These are phyloP conservation scores for Schwanniomyces yamadae DNA, from an alignment of 805 yeast species.

Conservation along the genomic window DNA sequence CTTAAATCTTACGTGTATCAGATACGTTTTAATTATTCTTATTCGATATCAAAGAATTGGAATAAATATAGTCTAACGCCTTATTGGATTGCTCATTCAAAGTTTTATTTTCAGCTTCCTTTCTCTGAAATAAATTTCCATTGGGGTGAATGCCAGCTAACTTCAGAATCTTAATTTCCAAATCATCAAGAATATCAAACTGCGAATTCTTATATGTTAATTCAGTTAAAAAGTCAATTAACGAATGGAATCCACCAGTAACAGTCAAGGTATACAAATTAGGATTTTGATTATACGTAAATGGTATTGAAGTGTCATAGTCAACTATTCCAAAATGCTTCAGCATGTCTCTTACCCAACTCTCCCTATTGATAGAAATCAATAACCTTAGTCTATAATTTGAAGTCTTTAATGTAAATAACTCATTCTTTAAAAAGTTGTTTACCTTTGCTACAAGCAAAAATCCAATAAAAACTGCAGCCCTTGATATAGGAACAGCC, in stretches of 20 bases:
- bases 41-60: conserved; percentile 3
- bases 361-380: conserved; percentile 1
- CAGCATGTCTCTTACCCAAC: conserved; percentile 1
- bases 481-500: conserved; percentile 18
- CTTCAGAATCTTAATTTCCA: conserved; percentile 11
- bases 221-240: conserved; percentile 15
- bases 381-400: conserved; percentile 22
- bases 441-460: conserved; percentile 25
- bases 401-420: conserved; percentile 32
- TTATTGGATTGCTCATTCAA: conserved; percentile 7
- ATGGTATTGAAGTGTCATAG: conserved; percentile 9
- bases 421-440: conserved; percentile 18
- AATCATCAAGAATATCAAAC: conserved; percentile 14
- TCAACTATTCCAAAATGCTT: conserved; percentile 2
- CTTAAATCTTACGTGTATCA: conserved; percentile 1
- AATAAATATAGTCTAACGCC: conserved; percentile 7
- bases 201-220: not conserved
- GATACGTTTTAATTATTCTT: not conserved
- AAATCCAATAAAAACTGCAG: conserved; percentile 26
- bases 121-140: conserved; percentile 16
- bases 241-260: conserved; percentile 20
- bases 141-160: conserved; percentile 16
- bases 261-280: conserved; percentile 9
- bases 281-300: conserved; percentile 6
- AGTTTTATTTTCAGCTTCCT: conserved; percentile 11